These are phyloP conservation scores for Wickerhamiella bombiphila DNA, from an alignment of 805 yeast genomes.

Conservation along the genomic window DNA sequence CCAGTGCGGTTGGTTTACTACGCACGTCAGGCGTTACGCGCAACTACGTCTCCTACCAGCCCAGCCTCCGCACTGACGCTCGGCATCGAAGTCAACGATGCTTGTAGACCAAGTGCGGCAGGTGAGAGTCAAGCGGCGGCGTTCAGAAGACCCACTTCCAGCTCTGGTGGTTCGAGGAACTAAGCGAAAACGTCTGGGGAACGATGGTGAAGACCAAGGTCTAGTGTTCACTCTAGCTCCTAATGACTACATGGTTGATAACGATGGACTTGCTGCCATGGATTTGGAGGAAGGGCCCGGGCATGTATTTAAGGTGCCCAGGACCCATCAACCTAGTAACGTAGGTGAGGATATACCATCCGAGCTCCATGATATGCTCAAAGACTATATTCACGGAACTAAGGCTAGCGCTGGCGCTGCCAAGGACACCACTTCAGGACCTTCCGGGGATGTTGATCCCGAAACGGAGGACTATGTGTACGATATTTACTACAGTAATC, in stretches of 20 bases:
- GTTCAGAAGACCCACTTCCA: slow-evolving; percentile 78
- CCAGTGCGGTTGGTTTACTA: no score
- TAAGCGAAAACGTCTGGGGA: slow-evolving; percentile 11
- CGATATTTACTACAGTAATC: slow-evolving; percentile 59
- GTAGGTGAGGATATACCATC: slow-evolving; percentile 31
- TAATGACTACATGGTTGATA: neutral
- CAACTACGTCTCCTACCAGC: no score
- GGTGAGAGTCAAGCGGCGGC: slow-evolving; percentile 71
- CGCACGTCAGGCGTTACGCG: no score
- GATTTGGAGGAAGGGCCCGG: neutral
- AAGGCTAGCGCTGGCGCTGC: neutral
- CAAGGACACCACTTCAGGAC: no score
- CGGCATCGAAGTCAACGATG: no score
- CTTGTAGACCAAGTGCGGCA: no score
- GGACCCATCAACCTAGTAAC: neutral
- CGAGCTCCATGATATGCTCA: slow-evolving; percentile 63
- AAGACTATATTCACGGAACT: slow-evolving; percentile 31
- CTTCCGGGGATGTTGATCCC: slow-evolving; percentile 9
- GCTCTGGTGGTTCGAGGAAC: slow-evolving; percentile 34
- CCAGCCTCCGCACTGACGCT: no score
- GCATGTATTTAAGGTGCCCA: neutral
- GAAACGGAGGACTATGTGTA: slow-evolving; percentile 65
- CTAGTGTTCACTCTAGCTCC: slow-evolving; percentile 11
- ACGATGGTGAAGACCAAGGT: neutral
- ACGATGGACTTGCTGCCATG: neutral